Base-by-base conservation (phyloP, 1,139 yeast species). In the Fermentozyma sake region DNA sequence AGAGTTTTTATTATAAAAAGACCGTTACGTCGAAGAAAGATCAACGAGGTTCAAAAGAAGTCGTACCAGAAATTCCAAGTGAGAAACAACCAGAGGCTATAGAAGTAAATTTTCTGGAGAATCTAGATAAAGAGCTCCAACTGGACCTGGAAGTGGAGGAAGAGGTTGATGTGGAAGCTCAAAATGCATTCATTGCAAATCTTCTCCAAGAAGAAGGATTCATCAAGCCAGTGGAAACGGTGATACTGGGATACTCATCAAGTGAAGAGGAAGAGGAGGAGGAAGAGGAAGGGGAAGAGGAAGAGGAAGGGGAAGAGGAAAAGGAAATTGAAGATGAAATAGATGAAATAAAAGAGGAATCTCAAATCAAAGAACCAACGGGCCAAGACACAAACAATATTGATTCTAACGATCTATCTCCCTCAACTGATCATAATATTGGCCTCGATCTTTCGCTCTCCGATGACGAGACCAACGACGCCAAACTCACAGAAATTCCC, bases 371-470 rank as follows among this genome's bases (percentile, higher is more conserved):
- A 19, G 28, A 16, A 14, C 30, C 12, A 21, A 22, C n/a, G 22
- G 31, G 16, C 34, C 33, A 13, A 6, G 22, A 22, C 2, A 17
- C 17, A 4, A 32, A 14, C 16, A 16, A 32, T 15, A 12, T 28
- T 12, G 28, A 30, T 12, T n/a, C n/a, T 16, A 12, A 13, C 8
- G 13, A 19, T n/a, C 9, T 9, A 6, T 18, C 20, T 7, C 10
- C 7, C 20, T 18, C 10, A 16, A 20, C 14, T 12, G 7, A 11
- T 23, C 27, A 14, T n/a, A n/a, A n/a, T n/a, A 24, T 18, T 2
- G 51, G 42, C 1, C 42, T 52, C 20, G 57, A 50, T 26, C 32
- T 50, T 12, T 34, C 46, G 2, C 4, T 50, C 3, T 42, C 48
- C 8, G 53, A 46, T 4, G 43, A 39, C 4, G 46, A 34, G 16